phyloP scores from a whole-genome alignment of 1,139 yeast species.

The Eremothecium cymbalariae region DNA sequence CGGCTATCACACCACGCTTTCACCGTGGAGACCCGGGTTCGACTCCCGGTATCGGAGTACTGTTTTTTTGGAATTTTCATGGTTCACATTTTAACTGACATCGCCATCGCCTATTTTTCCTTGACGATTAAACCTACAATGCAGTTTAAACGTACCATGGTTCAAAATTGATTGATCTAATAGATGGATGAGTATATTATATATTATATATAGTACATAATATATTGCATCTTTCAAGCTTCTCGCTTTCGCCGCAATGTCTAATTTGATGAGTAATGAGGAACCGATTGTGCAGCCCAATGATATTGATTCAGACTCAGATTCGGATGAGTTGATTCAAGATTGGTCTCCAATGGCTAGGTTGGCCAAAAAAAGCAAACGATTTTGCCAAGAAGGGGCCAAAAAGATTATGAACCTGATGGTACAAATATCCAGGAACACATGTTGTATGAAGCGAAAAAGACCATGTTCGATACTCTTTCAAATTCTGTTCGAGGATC shows the following conservation, averaged over 20 bases:
- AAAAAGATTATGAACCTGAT: slow-evolving; percentile 82
- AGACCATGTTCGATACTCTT: slow-evolving; percentile 69
- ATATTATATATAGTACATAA: no score
- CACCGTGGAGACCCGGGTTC: slow-evolving; percentile 34
- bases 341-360: slow-evolving; percentile 50
- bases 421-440: slow-evolving; percentile 55
- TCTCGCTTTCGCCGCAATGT: no score
- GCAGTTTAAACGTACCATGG: no score
- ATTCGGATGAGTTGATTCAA: slow-evolving; percentile 54
- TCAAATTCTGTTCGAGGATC: slow-evolving; percentile 48
- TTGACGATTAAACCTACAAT: no score
- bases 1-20: slow-evolving; percentile 33
- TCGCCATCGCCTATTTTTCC: no score
- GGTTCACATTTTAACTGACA: no score
- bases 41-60: slow-evolving; percentile 32
- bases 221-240: no score
- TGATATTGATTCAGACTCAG: slow-evolving; percentile 25
- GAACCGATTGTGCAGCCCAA: no score
- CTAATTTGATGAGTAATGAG: no score
- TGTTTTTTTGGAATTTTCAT: background rate
- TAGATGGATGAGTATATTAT: no score
- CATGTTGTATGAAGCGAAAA: slow-evolving; percentile 47
- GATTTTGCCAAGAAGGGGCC: slow-evolving; percentile 60
- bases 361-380: slow-evolving; percentile 25
- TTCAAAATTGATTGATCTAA: no score